Evolutionary conservation across 805 yeast species (phyloP).

Genomic region (Spathaspora girioi): DNA sequence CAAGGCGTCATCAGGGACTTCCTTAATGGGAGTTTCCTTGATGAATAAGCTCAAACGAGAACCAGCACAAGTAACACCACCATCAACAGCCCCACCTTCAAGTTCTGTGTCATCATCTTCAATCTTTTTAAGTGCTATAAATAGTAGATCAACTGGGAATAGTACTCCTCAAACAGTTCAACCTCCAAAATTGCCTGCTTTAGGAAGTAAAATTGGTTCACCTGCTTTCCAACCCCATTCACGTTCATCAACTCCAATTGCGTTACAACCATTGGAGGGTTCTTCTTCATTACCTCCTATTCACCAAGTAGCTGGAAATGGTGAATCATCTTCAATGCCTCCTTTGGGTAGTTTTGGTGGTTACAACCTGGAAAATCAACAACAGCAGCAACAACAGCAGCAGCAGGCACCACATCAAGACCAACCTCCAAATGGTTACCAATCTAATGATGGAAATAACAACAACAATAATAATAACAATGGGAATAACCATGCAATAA

Average conservation of each 20-base stretch:
- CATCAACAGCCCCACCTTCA: slow-evolving; percentile 11
- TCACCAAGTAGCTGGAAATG: slow-evolving; percentile 3
- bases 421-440: slow-evolving; percentile 7
- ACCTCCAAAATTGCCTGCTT: slow-evolving; percentile 32
- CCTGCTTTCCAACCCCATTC: slow-evolving; percentile 48
- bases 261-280: neutral
- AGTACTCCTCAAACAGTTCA: slow-evolving; percentile 20
- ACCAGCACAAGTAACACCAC: slow-evolving; percentile 5
- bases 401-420: slow-evolving; percentile 8
- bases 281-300: slow-evolving; percentile 6
- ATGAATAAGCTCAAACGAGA: slow-evolving; percentile 25
- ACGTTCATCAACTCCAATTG: slow-evolving; percentile 7
- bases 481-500: slow-evolving; percentile 25
- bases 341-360: neutral
- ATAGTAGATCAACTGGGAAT: slow-evolving; percentile 8
- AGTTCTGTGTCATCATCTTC: slow-evolving; percentile 11
- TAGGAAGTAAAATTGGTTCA: slow-evolving; percentile 29
- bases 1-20: slow-evolving; percentile 4
- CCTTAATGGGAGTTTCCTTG: slow-evolving; percentile 22
- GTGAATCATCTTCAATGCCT: slow-evolving; percentile 2
- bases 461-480: slow-evolving; percentile 10
- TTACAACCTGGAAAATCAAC: slow-evolving; percentile 3
- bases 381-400: slow-evolving; percentile 7
- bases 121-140: slow-evolving; percentile 37
- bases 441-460: slow-evolving; percentile 6